A percentile compares a stretch with the other conserved stretches of the same genome.
Evolutionary conservation across 2,329 filamentous ascomycete genomes (phyloP).

Genomic region (Didymella sp.): DNA sequence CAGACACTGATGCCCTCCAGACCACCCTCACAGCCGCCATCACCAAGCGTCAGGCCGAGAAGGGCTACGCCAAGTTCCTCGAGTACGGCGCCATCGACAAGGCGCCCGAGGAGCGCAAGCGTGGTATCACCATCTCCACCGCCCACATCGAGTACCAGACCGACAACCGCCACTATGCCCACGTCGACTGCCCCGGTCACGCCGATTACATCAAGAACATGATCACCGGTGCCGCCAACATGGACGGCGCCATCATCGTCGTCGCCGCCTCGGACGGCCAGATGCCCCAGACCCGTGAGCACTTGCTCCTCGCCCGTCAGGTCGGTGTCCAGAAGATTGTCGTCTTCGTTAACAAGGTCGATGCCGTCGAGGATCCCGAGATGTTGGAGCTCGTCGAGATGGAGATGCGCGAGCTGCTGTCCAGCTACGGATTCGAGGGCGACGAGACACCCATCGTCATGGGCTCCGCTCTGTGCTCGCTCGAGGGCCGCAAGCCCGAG

Average conservation of each 20-base stretch:
- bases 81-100: slow-evolving; percentile 99
- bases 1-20: slow-evolving; percentile 56
- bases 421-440: slow-evolving; percentile 93
- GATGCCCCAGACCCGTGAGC: slow-evolving; percentile 99
- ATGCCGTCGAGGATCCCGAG: slow-evolving; percentile 95
- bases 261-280: slow-evolving; percentile 98
- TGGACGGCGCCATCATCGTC: slow-evolving; percentile 99
- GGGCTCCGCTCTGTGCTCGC: slow-evolving; percentile 92
- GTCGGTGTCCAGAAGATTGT: slow-evolving; percentile 98
- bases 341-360: slow-evolving; percentile 99
- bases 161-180: slow-evolving; percentile 93
- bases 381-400: slow-evolving; percentile 99
- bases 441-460: slow-evolving; percentile 97
- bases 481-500: slow-evolving; percentile 85
- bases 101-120: slow-evolving; percentile 98
- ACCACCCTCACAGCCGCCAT: slow-evolving; percentile 98
- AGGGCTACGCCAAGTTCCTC: slow-evolving; percentile 91
- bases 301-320: slow-evolving; percentile 95
- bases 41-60: slow-evolving; percentile 96
- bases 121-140: slow-evolving; percentile 99
- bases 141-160: slow-evolving; percentile 99
- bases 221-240: slow-evolving; percentile 99
- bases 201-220: slow-evolving; percentile 99
- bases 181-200: slow-evolving; percentile 99
- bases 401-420: slow-evolving; percentile 98